Percentiles rank a stretch among this genome's conserved stretches.
phyloP scores from a whole-genome alignment of 2,329 filamentous ascomycete genomes.

The Sarocladium oryzae region DNA sequence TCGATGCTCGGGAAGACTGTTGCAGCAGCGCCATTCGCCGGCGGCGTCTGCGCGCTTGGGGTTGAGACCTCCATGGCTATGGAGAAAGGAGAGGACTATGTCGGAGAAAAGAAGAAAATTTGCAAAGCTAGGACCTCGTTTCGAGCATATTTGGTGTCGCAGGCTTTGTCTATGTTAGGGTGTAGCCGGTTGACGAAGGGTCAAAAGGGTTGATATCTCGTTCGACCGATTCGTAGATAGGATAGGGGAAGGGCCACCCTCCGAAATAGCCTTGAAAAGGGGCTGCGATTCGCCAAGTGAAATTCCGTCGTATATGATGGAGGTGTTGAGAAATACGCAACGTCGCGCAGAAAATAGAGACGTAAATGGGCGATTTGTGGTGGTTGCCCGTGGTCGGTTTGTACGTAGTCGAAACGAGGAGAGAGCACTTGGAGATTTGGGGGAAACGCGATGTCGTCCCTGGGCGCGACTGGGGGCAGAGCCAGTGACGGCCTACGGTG shows the following conservation, averaged over 20 bases:
- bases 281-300: neutral
- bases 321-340: no score
- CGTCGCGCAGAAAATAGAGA: neutral
- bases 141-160: neutral
- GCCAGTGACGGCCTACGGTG: neutral
- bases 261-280: neutral
- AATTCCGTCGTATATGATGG: neutral
- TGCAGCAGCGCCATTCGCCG: conserved; percentile 39
- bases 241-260: neutral
- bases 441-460: conserved; percentile 9
- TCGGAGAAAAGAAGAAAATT: conserved; percentile 12
- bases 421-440: neutral
- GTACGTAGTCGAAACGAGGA: neutral
- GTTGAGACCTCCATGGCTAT: conserved; percentile 49
- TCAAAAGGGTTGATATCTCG: neutral
- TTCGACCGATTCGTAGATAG: neutral
- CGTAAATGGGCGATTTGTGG: neutral
- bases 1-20: conserved; percentile 54
- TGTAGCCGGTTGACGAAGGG: neutral
- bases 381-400: conserved; percentile 1
- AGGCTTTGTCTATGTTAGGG: neutral
- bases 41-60: conserved; percentile 34
- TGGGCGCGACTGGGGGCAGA: conserved; percentile 3
- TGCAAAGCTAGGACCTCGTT: neutral
- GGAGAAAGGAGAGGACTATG: conserved; percentile 11